Evolutionary conservation across 2,329 filamentous ascomycete genomes (phyloP).

Genomic region (Colletotrichum sp.): DNA sequence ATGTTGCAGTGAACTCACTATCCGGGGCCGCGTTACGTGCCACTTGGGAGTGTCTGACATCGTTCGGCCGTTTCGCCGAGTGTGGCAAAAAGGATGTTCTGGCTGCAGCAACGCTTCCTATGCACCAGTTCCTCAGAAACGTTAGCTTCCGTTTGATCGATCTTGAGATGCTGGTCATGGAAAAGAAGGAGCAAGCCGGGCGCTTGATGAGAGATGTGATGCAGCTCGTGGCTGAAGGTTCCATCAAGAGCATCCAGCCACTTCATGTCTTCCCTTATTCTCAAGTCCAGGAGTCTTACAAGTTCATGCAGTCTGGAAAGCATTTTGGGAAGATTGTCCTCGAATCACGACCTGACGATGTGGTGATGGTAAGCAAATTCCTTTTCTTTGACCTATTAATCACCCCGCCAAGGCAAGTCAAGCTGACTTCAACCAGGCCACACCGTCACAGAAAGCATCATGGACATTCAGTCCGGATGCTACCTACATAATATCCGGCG

Average conservation of each 20-base stretch:
- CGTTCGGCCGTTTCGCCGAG: slow-evolving; percentile 44
- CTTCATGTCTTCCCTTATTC: slow-evolving; percentile 24
- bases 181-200: slow-evolving; percentile 18
- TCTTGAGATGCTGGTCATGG: slow-evolving; percentile 22
- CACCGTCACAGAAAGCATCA: neutral
- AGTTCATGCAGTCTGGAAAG: slow-evolving; percentile 41
- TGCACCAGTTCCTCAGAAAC: slow-evolving; percentile 46
- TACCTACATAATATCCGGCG: slow-evolving; percentile 34
- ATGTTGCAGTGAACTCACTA: slow-evolving; percentile 39
- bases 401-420: neutral
- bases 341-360: neutral
- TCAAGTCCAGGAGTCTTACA: slow-evolving; percentile 40
- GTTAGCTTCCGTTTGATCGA: slow-evolving; percentile 39
- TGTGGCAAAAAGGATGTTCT: slow-evolving; percentile 44
- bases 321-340: slow-evolving; percentile 47
- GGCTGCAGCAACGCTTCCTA: slow-evolving; percentile 42
- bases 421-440: neutral
- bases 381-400: neutral
- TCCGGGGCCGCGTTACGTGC: slow-evolving; percentile 39
- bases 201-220: slow-evolving; percentile 6
- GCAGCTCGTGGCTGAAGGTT: neutral
- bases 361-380: neutral
- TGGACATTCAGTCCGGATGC: slow-evolving; percentile 21
- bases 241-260: slow-evolving; percentile 6
- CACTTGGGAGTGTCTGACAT: slow-evolving; percentile 44